Conservation (phyloP, 73 alveolate genomes). For the Durusdinium trenchii region DNA sequence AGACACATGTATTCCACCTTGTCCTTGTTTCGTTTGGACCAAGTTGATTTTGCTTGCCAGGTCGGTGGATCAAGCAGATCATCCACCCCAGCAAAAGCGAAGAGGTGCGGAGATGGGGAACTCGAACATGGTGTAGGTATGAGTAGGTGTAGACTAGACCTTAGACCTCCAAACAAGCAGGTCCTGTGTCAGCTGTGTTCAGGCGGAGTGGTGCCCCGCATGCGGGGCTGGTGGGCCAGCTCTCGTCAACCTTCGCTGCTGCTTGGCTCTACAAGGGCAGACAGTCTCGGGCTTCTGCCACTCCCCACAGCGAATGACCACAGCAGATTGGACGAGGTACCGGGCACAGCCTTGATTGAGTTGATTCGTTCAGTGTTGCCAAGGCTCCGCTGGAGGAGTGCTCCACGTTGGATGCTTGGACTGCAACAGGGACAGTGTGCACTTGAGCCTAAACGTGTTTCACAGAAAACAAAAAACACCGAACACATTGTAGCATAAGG, state of each 20-base stretch:
- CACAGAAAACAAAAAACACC: too few species aligned
- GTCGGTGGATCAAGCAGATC: constrained; percentile 75
- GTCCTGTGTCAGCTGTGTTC: neutral
- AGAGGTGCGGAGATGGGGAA: neutral
- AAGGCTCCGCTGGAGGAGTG: constrained; percentile 91
- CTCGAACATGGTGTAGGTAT: neutral
- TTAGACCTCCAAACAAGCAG: neutral
- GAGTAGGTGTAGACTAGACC: neutral
- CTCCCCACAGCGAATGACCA: neutral
- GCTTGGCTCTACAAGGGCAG: neutral
- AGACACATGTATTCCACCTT: neutral
- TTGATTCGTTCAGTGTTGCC: neutral
- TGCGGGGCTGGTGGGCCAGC: constrained; percentile 78
- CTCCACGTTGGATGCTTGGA: constrained; percentile 33
- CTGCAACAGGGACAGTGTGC: neutral
- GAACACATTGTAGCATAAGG: neutral
- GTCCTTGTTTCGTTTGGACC: neutral
- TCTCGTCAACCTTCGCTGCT: constrained; percentile 66
- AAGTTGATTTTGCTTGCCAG: neutral
- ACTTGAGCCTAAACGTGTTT: neutral
- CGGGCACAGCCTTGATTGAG: neutral
- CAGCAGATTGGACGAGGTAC: neutral
- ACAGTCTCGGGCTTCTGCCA: neutral
- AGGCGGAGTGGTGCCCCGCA: constrained; percentile 82
- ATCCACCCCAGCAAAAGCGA: constrained; percentile 54